A percentile compares a stretch with the other conserved stretches of the same genome.
phyloP scores from a whole-genome alignment of 1,139 yeast genomes.

The Geotrichum armillariae region DNA sequence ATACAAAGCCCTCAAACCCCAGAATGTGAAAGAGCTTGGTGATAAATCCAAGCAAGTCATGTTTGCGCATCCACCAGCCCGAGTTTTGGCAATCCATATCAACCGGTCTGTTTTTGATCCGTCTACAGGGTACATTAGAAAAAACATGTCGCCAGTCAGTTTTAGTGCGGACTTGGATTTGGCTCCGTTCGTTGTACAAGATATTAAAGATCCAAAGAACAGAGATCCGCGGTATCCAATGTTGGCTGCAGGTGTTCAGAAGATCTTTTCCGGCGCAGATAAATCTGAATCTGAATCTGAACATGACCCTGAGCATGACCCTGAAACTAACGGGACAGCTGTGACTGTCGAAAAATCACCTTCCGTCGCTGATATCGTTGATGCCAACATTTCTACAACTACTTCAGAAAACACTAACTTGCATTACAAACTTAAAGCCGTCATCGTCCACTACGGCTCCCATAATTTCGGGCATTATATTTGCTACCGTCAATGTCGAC shows the following conservation, averaged over 20 bases:
- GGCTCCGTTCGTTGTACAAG: constrained; percentile 67
- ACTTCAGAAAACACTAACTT: constrained; percentile 15
- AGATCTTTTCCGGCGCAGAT: constrained; percentile 49
- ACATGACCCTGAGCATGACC: too few species aligned
- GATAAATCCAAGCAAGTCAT: constrained; percentile 81
- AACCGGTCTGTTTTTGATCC: constrained; percentile 93
- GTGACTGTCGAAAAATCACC: too few species aligned
- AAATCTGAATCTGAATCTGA: constrained; percentile 25
- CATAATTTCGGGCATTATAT: constrained; percentile 96
- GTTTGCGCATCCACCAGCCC: constrained; percentile 75
- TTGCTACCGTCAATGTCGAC: constrained; percentile 66
- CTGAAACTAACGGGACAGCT: too few species aligned
- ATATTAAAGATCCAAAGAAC: constrained; percentile 56
- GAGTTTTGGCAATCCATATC: constrained; percentile 78
- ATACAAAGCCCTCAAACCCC: constrained; percentile 70
- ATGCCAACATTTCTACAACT: not conserved
- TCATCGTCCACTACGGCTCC: constrained; percentile 88
- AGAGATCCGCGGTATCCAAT: constrained; percentile 78
- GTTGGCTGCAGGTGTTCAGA: constrained; percentile 31
- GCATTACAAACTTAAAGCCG: constrained; percentile 73
- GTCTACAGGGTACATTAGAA: constrained; percentile 75
- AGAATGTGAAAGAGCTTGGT: constrained; percentile 71
- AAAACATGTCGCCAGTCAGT: constrained; percentile 78
- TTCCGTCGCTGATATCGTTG: not conserved
- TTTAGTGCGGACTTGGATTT: constrained; percentile 70